phyloP scores from a whole-genome alignment of 2,329 filamentous ascomycete genomes.

The Aureobasidium sp. region DNA sequence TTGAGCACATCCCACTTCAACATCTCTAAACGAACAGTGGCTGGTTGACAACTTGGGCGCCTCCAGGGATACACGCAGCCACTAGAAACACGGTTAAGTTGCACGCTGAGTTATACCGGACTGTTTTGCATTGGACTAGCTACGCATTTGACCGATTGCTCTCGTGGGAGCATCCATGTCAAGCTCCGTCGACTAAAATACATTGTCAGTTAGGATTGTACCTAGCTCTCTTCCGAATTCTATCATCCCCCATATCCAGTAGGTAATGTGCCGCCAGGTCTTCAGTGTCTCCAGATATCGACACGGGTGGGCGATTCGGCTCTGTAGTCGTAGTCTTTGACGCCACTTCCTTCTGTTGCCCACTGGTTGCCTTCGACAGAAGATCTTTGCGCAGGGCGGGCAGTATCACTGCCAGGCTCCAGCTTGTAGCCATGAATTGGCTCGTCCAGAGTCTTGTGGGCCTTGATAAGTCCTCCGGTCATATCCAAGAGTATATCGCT shows the following conservation, averaged over 20 bases:
- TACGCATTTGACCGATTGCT: not conserved
- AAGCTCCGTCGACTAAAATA: not conserved
- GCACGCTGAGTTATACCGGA: not conserved
- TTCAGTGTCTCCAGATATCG: not conserved
- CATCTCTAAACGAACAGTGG: not conserved
- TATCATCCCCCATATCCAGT: not conserved
- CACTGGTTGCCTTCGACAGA: not conserved
- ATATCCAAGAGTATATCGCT: slow-evolving; percentile 29
- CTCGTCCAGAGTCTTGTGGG: not conserved
- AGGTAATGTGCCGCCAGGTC: not conserved
- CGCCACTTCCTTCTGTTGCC: not conserved
- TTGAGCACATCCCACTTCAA: not conserved
- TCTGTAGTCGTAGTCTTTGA: slow-evolving; percentile 7
- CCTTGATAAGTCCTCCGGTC: slow-evolving; percentile 31
- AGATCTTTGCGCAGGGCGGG: not conserved
- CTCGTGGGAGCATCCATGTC: not conserved
- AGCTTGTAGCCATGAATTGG: not conserved
- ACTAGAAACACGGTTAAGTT: not conserved
- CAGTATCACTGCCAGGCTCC: not conserved
- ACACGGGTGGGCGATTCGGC: not conserved
- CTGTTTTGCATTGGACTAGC: not conserved
- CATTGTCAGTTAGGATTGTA: not conserved
- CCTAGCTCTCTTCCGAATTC: not conserved
- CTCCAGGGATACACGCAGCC: not conserved
- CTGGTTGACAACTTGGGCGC: not conserved